Conservation (phyloP, 2,329 filamentous ascomycete species). For the Pseudogymnoascus sp. region DNA sequence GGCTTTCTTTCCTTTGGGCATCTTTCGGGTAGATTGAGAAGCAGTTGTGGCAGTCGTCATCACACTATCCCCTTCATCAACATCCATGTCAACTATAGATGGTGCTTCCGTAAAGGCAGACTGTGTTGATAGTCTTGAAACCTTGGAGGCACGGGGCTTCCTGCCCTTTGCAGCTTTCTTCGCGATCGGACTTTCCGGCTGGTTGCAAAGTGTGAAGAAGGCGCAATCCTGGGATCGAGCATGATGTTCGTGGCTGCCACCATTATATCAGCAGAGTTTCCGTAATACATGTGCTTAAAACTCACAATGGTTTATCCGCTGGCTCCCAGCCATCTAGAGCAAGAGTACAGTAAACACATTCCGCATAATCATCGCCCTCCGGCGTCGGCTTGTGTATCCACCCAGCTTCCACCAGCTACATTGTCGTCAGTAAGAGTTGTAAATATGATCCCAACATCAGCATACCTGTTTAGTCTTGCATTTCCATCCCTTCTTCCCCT, state of each 20-base stretch:
- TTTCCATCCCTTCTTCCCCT: conserved; percentile 78
- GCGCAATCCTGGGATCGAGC: conserved; percentile 69
- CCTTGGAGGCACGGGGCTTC: conserved; percentile 57
- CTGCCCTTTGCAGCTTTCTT: conserved; percentile 43
- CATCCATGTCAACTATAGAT: conserved; percentile 33
- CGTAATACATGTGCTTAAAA: conserved; percentile 11
- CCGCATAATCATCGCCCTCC: conserved; percentile 81
- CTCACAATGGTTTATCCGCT: conserved; percentile 77
- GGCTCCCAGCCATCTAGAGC: conserved; percentile 93
- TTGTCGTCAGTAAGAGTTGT: conserved; percentile 14
- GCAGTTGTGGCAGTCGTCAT: conserved; percentile 51
- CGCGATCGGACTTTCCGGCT: conserved; percentile 38
- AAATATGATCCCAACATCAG: not conserved
- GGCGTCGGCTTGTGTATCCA: conserved; percentile 86
- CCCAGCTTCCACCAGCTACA: conserved; percentile 75
- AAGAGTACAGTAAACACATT: conserved; percentile 82
- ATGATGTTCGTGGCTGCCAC: conserved; percentile 72
- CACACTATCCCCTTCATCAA: conserved; percentile 48
- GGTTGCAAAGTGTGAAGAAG: conserved; percentile 66
- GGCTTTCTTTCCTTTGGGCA: conserved; percentile 46
- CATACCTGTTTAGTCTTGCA: conserved; percentile 79
- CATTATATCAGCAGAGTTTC: conserved; percentile 11
- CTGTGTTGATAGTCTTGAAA: conserved; percentile 55
- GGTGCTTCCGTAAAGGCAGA: conserved; percentile 45
- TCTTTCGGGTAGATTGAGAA: conserved; percentile 45